Conservation (phyloP, 169 alveolate species). For the Eimeria zaria region DNA sequence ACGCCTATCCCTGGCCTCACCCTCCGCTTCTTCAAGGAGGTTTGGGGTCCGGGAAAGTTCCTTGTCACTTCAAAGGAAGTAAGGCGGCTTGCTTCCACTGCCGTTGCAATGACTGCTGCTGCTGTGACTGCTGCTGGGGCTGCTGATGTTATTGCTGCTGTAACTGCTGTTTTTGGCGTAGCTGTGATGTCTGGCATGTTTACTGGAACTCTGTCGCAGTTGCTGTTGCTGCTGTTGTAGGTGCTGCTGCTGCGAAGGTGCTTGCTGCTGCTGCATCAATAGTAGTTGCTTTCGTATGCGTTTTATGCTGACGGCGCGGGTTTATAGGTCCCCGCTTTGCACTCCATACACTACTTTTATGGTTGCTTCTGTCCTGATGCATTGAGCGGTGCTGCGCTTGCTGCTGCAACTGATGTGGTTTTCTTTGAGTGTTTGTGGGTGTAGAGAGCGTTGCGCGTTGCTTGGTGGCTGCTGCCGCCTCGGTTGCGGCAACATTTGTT, state of each 20-base stretch:
- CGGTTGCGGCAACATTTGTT: constrained; percentile 88
- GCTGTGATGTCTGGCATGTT: background rate
- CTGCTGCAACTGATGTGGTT: background rate
- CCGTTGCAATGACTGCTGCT: background rate
- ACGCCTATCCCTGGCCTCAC: constrained; percentile 78
- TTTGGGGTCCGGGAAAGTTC: constrained; percentile 22
- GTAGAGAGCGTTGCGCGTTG: constrained; percentile 63
- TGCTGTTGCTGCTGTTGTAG: background rate
- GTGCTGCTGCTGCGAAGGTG: background rate
- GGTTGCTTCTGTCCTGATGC: background rate
- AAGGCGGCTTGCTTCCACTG: background rate
- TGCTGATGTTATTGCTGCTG: background rate
- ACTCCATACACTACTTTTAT: background rate
- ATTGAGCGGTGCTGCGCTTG: background rate
- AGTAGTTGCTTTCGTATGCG: background rate
- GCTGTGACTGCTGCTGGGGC: background rate
- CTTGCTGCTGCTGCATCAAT: background rate
- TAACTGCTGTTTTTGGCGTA: constrained; percentile 12
- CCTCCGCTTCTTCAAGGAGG: constrained; percentile 76
- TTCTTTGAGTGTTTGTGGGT: background rate
- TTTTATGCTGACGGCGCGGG: background rate
- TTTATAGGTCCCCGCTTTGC: background rate
- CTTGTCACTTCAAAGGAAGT: constrained; percentile 57
- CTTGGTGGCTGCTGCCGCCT: constrained; percentile 78
- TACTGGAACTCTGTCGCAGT: background rate